Percentiles rank a stretch among this genome's conserved stretches.
phyloP scores from a whole-genome alignment of 768 basidiomycete species.

The Suillus plorans region DNA sequence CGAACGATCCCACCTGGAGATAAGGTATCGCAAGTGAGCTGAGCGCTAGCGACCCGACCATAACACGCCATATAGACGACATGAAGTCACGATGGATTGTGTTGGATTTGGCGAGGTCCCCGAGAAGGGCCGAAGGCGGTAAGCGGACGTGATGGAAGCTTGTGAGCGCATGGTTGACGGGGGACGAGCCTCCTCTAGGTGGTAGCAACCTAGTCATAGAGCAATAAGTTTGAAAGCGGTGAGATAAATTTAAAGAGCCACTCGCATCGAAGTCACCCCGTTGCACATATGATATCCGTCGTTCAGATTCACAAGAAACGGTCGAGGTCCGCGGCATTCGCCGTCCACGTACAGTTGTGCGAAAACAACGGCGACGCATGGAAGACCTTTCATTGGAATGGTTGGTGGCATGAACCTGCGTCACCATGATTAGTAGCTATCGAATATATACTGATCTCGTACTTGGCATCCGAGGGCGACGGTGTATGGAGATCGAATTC shows the following conservation, averaged over 20 bases:
- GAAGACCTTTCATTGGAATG: no score
- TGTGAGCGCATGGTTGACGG: conserved; percentile 37
- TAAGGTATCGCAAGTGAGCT: conserved; percentile 22
- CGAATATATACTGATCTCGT: no score
- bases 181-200: conserved; percentile 29
- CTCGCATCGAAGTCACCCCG: no score
- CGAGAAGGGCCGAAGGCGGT: conserved; percentile 31
- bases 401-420: no score
- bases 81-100: conserved; percentile 22
- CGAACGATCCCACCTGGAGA: conserved; percentile 23
- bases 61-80: conserved; percentile 28
- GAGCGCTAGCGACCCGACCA: conserved; percentile 33
- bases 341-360: no score
- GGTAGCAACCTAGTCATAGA: conserved; percentile 16
- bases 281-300: no score
- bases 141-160: conserved; percentile 36
- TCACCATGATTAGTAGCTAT: no score
- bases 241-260: neutral
- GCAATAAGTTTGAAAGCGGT: neutral
- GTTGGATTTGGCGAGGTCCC: conserved; percentile 21
- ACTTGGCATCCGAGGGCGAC: no score
- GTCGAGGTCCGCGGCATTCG: no score
- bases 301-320: no score
- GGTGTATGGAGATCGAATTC: no score
- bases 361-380: no score